Base-by-base conservation (phyloP, 2,329 filamentous ascomycete genomes). In the Drechslerella stenobrocha region DNA sequence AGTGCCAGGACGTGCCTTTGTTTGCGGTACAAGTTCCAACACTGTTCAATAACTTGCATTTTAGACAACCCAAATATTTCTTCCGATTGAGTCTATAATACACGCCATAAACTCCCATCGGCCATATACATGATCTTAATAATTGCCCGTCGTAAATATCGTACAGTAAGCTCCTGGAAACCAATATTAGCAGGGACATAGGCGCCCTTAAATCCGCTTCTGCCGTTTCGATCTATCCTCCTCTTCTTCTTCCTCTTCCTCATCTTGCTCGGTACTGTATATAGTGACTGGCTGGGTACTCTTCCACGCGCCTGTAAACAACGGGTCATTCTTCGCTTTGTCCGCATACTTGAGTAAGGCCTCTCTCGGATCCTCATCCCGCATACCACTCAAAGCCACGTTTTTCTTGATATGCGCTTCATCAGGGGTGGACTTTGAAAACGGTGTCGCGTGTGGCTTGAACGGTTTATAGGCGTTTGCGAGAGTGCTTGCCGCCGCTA, bases 311-410 rank as follows among this genome's bases (percentile, higher is more conserved):
- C 88, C 89, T 26, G 93, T 98, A 75, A 97, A 98, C 73, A 96
- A 82, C 0, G 91, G 92, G 75, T 97, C 91, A 75, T 89, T 92
- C 77, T 95, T 85, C 9, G 91, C 90, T 75, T 95, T 87, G 57
- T 95, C 89, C 34, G 90, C 92, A 80, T 97, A 98, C 79, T 95
- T 96, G 66, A 98, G 79, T 74, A 98, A 79, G 45, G 93, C 93
- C 77, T 96, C 93, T 70, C 93, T 81, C 0, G 93, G 93, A 78
- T 98, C 93, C 76, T 98, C 93, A 76, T 98, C 91, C 47, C 95
- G 82, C 89, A 98, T 95, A 70, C 84, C 86, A 70, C 90, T 92
- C 9, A 97, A 81, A 24, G 91, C 90, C 53, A 97, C 95, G 71
- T 88, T 89, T 74, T 92, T 84, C 73, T 86, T 87, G 69, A 98